A percentile compares a stretch with the other conserved stretches of the same genome.
Conservation (phyloP, 257 asterid genomes). For the Cynanchum wilfordii region DNA sequence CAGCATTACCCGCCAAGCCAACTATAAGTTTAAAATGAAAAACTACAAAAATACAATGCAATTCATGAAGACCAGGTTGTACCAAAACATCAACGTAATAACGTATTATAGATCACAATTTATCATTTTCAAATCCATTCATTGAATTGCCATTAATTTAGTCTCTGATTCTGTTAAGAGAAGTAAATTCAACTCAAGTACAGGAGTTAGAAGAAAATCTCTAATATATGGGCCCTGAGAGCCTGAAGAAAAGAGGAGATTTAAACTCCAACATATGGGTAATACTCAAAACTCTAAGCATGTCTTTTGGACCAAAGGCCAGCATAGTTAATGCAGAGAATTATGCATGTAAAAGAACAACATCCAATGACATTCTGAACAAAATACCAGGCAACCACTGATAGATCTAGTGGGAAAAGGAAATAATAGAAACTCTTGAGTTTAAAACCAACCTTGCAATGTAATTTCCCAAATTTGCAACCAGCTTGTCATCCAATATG, state of each 20-base stretch:
- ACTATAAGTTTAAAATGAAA: not conserved
- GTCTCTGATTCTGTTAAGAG: not conserved
- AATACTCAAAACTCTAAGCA: not conserved
- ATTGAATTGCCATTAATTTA: not conserved
- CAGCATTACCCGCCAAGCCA: not conserved
- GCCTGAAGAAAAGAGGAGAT: not conserved
- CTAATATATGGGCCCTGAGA: not conserved
- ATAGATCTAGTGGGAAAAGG: not conserved
- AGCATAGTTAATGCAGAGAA: not conserved
- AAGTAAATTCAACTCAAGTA: not conserved
- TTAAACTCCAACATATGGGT: not conserved
- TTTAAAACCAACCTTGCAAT: constrained; percentile 54
- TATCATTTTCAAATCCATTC: not conserved
- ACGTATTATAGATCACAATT: not conserved
- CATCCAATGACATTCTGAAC: not conserved
- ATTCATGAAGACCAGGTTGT: not conserved
- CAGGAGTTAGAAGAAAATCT: no score
- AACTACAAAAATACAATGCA: not conserved
- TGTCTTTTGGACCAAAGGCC: not conserved
- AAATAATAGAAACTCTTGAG: not conserved
- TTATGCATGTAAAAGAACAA: not conserved
- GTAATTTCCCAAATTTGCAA: constrained; percentile 69
- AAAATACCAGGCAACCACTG: not conserved
- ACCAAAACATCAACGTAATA: not conserved
- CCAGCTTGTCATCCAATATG: constrained; percentile 76